Conservation (phyloP, 768 basidiomycete genomes). For the Tephrocybe rancida region DNA sequence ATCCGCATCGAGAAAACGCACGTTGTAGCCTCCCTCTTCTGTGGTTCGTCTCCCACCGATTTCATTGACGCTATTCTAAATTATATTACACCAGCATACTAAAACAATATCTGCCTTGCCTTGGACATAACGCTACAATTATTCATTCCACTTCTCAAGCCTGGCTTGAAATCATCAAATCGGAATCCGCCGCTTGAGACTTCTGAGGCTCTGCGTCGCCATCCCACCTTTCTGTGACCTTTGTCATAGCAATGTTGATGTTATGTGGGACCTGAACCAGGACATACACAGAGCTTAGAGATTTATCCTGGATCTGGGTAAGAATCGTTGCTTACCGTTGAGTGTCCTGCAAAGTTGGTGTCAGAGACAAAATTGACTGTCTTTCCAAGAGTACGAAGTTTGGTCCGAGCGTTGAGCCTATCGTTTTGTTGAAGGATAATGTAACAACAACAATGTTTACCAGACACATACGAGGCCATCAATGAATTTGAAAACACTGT, state of each 20-base stretch:
- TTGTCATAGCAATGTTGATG: background rate
- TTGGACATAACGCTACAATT: no score
- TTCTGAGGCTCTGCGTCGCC: background rate
- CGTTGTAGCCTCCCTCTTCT: no score
- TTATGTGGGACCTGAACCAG: background rate
- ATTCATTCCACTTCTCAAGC: no score
- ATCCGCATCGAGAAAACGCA: no score
- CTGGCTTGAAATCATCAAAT: no score
- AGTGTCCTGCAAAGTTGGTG: background rate
- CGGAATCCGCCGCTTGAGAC: no score
- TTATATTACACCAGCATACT: no score
- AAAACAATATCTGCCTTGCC: no score
- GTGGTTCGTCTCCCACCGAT: no score
- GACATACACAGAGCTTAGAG: background rate
- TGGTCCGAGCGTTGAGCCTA: background rate
- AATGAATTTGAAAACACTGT: constrained; percentile 3
- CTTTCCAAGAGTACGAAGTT: background rate
- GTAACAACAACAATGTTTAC: background rate
- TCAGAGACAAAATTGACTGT: background rate
- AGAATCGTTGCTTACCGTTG: background rate
- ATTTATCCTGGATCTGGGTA: background rate
- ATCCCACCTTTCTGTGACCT: background rate
- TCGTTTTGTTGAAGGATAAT: background rate
- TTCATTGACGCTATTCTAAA: no score
- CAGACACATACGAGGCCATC: background rate